Conservation (phyloP, 2,329 filamentous ascomycete species). For the Aspergillus fumigatiaffinis region DNA sequence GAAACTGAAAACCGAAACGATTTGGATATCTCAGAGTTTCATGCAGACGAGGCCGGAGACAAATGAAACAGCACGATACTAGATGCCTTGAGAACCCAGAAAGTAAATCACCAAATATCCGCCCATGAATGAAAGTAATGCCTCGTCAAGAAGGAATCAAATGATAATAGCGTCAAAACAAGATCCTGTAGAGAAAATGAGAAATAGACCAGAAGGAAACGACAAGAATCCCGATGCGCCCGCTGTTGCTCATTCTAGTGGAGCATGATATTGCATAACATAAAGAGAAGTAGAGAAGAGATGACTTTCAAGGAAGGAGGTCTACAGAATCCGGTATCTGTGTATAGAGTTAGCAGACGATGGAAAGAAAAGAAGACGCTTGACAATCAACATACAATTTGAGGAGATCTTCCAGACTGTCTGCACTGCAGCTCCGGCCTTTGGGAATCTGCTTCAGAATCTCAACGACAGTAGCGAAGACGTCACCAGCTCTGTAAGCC, state of each 20-base stretch:
- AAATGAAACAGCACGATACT: neutral
- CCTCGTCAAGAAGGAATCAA: neutral
- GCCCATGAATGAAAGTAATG: neutral
- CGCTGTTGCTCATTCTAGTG: neutral
- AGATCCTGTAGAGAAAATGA: neutral
- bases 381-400: constrained; percentile 45
- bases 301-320: neutral
- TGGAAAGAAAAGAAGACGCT: neutral
- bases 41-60: constrained; percentile 6
- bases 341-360: constrained; percentile 3
- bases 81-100: neutral
- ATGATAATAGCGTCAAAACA: neutral
- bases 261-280: neutral
- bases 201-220: neutral
- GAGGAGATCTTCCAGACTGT: constrained; percentile 56
- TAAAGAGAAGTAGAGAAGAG: neutral
- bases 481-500: constrained; percentile 83
- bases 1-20: constrained; percentile 12
- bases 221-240: neutral
- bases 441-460: constrained; percentile 79
- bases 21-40: constrained; percentile 15
- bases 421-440: constrained; percentile 46
- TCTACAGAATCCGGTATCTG: constrained; percentile 31
- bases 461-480: constrained; percentile 85
- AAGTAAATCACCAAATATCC: neutral